Percentiles rank a stretch among this genome's conserved stretches.
phyloP scores from a whole-genome alignment of 768 basidiomycete genomes.

The Filobasidium wieringae region DNA sequence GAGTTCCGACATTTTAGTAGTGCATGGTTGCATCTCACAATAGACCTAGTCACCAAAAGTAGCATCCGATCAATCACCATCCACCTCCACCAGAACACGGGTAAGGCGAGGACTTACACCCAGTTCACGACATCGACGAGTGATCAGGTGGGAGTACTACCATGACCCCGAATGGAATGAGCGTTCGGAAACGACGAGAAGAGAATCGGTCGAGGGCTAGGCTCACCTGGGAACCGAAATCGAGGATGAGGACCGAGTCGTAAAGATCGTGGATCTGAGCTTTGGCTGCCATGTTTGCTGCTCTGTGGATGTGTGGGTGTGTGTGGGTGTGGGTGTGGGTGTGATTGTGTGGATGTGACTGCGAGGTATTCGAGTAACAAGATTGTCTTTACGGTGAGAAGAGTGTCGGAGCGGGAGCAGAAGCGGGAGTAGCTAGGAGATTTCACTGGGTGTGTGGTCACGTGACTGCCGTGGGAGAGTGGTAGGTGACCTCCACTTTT shows the following conservation, averaged over 20 bases:
- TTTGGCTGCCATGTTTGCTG: not conserved
- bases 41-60: conserved; percentile 43
- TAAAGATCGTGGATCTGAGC: conserved; percentile 78
- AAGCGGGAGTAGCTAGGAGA: no score
- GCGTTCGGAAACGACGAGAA: no score
- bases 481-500: no score
- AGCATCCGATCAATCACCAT: not conserved
- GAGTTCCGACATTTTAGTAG: conserved; percentile 72
- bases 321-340: no score
- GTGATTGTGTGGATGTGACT: no score
- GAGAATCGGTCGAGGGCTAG: not conserved
- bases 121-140: conserved; percentile 89
- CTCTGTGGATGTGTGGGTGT: no score
- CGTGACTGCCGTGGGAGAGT: no score
- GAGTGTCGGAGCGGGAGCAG: no score
- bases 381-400: no score
- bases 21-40: conserved; percentile 95
- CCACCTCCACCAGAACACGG: not conserved
- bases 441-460: no score
- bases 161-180: no score
- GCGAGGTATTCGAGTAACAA: no score
- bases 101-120: conserved; percentile 47
- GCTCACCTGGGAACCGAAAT: conserved; percentile 87
- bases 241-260: conserved; percentile 88
- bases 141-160: conserved; percentile 97